Percentiles rank a stretch among this genome's conserved stretches.
These are phyloP conservation scores for Phytophthora ohioensis DNA, from an alignment of 352 stramenopile genomes.

Conservation along the genomic window DNA sequence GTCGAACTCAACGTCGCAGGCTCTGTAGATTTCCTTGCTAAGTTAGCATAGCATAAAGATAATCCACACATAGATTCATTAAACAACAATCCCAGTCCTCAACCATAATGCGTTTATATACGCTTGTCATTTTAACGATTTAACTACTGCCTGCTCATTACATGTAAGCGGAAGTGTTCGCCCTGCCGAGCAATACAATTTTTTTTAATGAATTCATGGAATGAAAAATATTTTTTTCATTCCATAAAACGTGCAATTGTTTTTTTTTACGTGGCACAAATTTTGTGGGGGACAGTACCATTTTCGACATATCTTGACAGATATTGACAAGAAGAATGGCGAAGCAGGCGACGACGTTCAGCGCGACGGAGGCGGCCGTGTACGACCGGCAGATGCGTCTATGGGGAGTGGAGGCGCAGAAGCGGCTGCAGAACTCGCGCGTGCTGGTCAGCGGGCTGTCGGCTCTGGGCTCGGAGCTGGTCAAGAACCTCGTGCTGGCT, in stretches of 20 bases:
- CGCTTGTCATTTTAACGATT: too few relatives aligned
- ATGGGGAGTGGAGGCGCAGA: constrained; percentile 98
- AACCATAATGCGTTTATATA: background rate
- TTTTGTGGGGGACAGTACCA: background rate
- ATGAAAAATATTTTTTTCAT: too few relatives aligned
- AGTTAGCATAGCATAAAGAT: background rate
- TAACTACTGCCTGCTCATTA: too few relatives aligned
- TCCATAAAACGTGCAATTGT: too few relatives aligned
- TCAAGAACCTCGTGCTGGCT: constrained; percentile 98
- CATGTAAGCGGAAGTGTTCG: too few relatives aligned
- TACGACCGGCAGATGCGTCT: constrained; percentile 99
- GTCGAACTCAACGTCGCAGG: constrained; percentile 9
- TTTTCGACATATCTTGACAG: background rate
- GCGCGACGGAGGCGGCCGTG: constrained; percentile 91
- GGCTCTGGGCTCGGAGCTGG: constrained; percentile 91
- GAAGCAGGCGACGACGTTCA: constrained; percentile 52
- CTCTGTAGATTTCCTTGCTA: background rate
- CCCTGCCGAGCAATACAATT: too few relatives aligned
- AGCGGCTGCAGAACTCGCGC: constrained; percentile 88
- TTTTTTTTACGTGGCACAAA: background rate
- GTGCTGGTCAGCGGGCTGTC: constrained; percentile 91
- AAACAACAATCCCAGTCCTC: background rate
- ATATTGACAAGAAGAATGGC: constrained; percentile 1
- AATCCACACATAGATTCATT: background rate
- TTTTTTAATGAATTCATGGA: too few relatives aligned